Evolutionary conservation across 805 yeast genomes (phyloP), one percentile per base, ranked within the genome.

Genomic region (Wickerhamia fluorescens): DNA sequence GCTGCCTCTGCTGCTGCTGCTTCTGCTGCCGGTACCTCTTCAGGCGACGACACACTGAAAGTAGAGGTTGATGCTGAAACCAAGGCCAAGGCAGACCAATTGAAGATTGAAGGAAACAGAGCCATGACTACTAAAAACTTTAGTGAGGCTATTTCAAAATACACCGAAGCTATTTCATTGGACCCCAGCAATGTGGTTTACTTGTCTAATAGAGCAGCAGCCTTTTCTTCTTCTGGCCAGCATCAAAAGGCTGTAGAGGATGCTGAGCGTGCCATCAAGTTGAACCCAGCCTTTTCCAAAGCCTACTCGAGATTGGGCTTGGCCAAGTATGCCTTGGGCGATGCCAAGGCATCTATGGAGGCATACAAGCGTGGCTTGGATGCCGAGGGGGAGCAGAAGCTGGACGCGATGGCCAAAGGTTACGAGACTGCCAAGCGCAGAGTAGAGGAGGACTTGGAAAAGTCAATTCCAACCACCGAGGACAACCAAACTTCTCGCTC

Each of bases 151-250:
- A 68, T 86, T 30, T 71, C 68, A 14, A 75, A 78, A 41, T 92
- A 92, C 58, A 71, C 94, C 6, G 75, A 73, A 31, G 97, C 97
- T 7, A 73, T 92, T 42, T 73, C 59, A 14, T 57, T 78, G 37
- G 67, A 76, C 40, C 75, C 87, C 31, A 55, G 68, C 11, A 87
- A 86, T 53, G 87, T 88, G 11, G 84, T 92, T 13, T 92, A 79
- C 57, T 74, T 72, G 37, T 87, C 97, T 20, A 92, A 92, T 62
- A 77, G 98, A 51, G 97, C 98, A 9, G 98, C 98, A 24, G 97
- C 97, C 3, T 77, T 83, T 58, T 82, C 95, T 7, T 84, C 95
- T 5, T 47, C 72, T 17, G 71, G 75, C 38, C 65, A 86, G 36
- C 88, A 83, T 50, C 80, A 74, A 10, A 62, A 71, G 38, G 97